These are phyloP conservation scores for Alternaria gansuensis DNA, from an alignment of 2,329 filamentous ascomycete genomes.

Conservation along the genomic window DNA sequence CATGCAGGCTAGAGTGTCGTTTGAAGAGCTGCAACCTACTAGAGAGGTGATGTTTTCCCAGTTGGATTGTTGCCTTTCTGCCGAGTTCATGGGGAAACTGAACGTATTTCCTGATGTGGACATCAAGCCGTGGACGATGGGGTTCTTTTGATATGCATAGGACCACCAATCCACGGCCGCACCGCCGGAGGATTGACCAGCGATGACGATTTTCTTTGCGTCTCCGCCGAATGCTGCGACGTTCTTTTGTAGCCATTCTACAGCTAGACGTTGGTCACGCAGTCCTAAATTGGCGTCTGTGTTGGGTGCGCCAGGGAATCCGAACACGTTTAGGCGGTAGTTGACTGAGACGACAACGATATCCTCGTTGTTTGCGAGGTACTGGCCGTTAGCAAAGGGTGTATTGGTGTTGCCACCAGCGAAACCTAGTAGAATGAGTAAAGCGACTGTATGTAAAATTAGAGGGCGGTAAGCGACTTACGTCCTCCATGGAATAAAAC, in stretches of 20 bases:
- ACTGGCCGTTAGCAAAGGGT: constrained; percentile 51
- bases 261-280: constrained; percentile 62
- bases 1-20: constrained; percentile 32
- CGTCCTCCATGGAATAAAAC: constrained; percentile 56
- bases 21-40: constrained; percentile 25
- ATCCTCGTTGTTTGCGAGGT: constrained; percentile 50
- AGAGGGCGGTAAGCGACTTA: constrained; percentile 28
- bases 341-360: constrained; percentile 57
- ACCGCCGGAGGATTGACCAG: constrained; percentile 60
- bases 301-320: constrained; percentile 45
- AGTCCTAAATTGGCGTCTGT: constrained; percentile 59
- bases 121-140: constrained; percentile 60
- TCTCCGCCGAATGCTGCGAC: constrained; percentile 63
- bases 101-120: constrained; percentile 43
- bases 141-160: constrained; percentile 57
- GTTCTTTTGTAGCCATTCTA: constrained; percentile 64
- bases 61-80: constrained; percentile 24
- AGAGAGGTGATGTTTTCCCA: constrained; percentile 28
- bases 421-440: constrained; percentile 38
- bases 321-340: constrained; percentile 49
- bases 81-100: constrained; percentile 30
- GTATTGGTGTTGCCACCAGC: constrained; percentile 48
- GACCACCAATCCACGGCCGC: constrained; percentile 58
- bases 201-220: constrained; percentile 53
- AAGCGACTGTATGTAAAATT: not conserved